Conservation (phyloP, 148 eudicot species). For the Hydrangea macrophylla region DNA sequence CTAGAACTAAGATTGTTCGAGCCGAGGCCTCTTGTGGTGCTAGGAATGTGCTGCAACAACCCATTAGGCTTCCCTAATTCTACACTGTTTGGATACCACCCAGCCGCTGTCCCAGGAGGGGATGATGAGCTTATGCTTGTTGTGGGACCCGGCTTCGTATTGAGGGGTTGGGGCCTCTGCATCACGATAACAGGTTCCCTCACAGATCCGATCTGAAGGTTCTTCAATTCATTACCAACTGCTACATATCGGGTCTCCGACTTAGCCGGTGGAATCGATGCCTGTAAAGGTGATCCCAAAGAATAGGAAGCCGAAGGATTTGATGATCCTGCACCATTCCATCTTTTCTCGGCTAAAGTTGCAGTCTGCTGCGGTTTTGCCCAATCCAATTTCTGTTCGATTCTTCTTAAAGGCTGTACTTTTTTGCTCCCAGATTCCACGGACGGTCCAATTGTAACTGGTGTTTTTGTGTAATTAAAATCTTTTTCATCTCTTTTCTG, state of each 20-base stretch:
- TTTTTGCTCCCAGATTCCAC: slow-evolving; percentile 45
- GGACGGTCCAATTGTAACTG: slow-evolving; percentile 36
- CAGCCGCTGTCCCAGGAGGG: slow-evolving; percentile 38
- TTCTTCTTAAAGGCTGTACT: slow-evolving; percentile 44
- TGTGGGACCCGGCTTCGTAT: slow-evolving; percentile 41
- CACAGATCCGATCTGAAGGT: slow-evolving; percentile 53
- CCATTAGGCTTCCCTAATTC: slow-evolving; percentile 55
- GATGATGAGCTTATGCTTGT: slow-evolving; percentile 61
- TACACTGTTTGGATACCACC: slow-evolving; percentile 58
- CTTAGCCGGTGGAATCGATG: slow-evolving; percentile 49
- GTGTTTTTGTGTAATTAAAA: slow-evolving; percentile 58
- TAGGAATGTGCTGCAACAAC: slow-evolving; percentile 39
- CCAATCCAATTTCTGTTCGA: slow-evolving; percentile 64
- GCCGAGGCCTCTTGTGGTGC: slow-evolving; percentile 49
- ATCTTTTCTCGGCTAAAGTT: slow-evolving; percentile 55
- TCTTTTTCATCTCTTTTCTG: slow-evolving; percentile 81
- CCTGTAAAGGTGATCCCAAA: slow-evolving; percentile 54
- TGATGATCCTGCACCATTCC: slow-evolving; percentile 52
- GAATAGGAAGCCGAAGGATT: slow-evolving; percentile 64
- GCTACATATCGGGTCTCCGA: slow-evolving; percentile 43
- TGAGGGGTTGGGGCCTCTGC: slow-evolving; percentile 75
- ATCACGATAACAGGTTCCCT: slow-evolving; percentile 79
- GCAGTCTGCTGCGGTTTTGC: slow-evolving; percentile 51
- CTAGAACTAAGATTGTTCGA: slow-evolving; percentile 42
- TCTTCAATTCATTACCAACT: slow-evolving; percentile 57